A percentile compares a stretch with the other conserved stretches of the same genome.
phyloP scores from a whole-genome alignment of 2,329 filamentous ascomycete genomes.

The Ophiostoma pallidulum region DNA sequence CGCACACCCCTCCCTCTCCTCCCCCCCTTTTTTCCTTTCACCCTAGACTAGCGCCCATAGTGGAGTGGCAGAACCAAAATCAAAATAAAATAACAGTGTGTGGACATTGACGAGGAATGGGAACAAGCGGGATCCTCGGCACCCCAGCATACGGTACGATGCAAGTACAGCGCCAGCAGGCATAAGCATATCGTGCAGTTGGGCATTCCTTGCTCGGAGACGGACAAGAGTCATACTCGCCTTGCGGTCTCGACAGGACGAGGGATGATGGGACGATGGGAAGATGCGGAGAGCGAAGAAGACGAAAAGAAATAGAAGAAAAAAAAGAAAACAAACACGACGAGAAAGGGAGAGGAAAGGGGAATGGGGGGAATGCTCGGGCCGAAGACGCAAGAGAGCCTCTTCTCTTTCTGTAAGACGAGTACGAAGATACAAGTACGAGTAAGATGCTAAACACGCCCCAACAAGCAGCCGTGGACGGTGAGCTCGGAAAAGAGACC shows the following conservation, averaged over 20 bases:
- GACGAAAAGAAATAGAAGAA: neutral
- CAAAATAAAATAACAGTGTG: neutral
- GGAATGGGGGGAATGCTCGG: too few relatives aligned
- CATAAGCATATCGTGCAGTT: too few relatives aligned
- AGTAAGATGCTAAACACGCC: too few relatives aligned
- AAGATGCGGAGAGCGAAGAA: neutral
- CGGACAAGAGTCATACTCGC: neutral
- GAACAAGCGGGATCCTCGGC: conserved; percentile 7
- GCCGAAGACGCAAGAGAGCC: too few relatives aligned
- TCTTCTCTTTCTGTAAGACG: too few relatives aligned
- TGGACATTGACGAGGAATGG: conserved; percentile 4
- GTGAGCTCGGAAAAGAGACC: neutral
- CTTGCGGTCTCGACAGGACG: neutral
- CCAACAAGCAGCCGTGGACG: neutral
- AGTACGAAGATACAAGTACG: too few relatives aligned
- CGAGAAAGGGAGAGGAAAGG: too few relatives aligned
- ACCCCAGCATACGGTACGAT: too few relatives aligned
- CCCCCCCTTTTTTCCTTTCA: neutral
- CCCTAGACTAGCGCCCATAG: conserved; percentile 10
- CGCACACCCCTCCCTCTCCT: neutral
- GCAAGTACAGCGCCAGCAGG: too few relatives aligned
- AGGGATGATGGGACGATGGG: neutral
- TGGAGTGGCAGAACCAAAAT: conserved; percentile 4
- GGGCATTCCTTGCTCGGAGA: too few relatives aligned
- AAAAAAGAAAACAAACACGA: too few relatives aligned